phyloP scores from a whole-genome alignment of 768 basidiomycete genomes.

The Cystoderma amianthinum region DNA sequence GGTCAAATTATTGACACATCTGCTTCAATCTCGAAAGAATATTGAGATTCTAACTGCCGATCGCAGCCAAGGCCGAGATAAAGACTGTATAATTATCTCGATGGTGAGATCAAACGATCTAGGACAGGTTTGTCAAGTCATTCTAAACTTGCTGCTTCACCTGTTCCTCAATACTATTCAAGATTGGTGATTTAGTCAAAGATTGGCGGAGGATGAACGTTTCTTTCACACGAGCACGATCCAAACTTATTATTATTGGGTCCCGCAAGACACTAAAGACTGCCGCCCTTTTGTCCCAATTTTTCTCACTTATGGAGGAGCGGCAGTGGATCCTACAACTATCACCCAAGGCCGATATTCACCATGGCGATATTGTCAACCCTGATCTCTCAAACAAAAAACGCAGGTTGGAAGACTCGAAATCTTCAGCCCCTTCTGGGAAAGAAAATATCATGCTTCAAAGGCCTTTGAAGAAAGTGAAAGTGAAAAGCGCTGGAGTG shows the following conservation, averaged over 20 bases:
- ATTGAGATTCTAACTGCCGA: constrained; percentile 91
- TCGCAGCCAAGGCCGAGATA: constrained; percentile 90
- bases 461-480: constrained; percentile 29
- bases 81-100: constrained; percentile 90
- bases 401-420: constrained; percentile 13
- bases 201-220: constrained; percentile 98
- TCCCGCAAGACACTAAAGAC: constrained; percentile 69
- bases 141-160: background rate
- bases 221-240: constrained; percentile 87
- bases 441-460: constrained; percentile 8
- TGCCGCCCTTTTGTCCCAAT: constrained; percentile 58
- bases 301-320: constrained; percentile 71
- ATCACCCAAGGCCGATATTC: constrained; percentile 41
- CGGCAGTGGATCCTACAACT: constrained; percentile 67
- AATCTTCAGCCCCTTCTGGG: constrained; percentile 1
- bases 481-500: constrained; percentile 16
- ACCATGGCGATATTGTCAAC: constrained; percentile 30
- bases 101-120: constrained; percentile 84
- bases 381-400: constrained; percentile 19
- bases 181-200: constrained; percentile 90
- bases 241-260: constrained; percentile 88
- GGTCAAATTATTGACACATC: constrained; percentile 76
- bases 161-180: background rate
- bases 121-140: constrained; percentile 50
- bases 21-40: constrained; percentile 45